phyloP scores from a whole-genome alignment of 495 filamentous ascomycete species.

The Clohesyomyces aquaticus region DNA sequence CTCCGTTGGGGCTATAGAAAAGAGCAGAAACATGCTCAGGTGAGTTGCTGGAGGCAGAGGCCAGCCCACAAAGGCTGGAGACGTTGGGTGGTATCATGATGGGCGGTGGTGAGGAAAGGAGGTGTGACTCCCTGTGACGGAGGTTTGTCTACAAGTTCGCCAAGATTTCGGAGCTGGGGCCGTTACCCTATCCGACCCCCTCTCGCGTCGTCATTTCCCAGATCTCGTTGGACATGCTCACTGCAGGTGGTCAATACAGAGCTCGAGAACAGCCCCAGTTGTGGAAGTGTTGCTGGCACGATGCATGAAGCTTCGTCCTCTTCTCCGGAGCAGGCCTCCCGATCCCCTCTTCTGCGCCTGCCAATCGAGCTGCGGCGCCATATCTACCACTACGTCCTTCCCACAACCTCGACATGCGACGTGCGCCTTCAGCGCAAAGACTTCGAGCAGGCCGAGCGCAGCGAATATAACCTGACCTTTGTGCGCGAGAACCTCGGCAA shows the following conservation, averaged over 20 bases:
- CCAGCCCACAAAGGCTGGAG: slow-evolving; percentile 34
- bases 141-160: background rate
- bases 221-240: no score
- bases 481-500: slow-evolving; percentile 24
- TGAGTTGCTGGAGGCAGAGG: slow-evolving; percentile 19
- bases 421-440: slow-evolving; percentile 19
- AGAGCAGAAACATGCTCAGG: slow-evolving; percentile 50
- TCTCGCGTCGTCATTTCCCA: background rate
- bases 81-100: slow-evolving; percentile 30
- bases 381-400: slow-evolving; percentile 47
- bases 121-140: slow-evolving; percentile 10
- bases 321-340: background rate
- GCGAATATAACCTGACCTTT: slow-evolving; percentile 36
- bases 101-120: slow-evolving; percentile 20
- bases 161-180: slow-evolving; percentile 5
- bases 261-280: background rate
- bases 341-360: slow-evolving; percentile 44
- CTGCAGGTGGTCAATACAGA: background rate
- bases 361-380: slow-evolving; percentile 49
- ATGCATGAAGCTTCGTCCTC: slow-evolving; percentile 1
- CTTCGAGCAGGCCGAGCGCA: slow-evolving; percentile 7
- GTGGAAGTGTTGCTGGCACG: slow-evolving; percentile 4
- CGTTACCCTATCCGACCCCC: background rate
- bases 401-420: slow-evolving; percentile 37
- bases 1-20: slow-evolving; percentile 73